Evolutionary conservation across 495 filamentous ascomycete genomes (phyloP).

Genomic region (Xylaria cubensis): DNA sequence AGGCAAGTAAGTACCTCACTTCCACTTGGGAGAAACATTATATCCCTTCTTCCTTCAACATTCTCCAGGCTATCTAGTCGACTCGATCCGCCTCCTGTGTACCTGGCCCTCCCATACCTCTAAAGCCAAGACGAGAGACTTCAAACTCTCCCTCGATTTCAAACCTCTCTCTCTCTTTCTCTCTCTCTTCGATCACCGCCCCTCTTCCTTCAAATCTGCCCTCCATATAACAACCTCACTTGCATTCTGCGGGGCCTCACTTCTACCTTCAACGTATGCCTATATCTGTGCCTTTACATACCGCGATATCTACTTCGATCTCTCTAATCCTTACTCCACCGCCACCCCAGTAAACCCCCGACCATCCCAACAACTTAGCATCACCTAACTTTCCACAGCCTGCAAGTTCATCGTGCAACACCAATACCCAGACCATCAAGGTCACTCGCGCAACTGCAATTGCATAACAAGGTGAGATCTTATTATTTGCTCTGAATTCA

Average conservation of each 20-base stretch:
- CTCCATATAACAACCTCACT: neutral
- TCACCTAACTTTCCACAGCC: conserved; percentile 9
- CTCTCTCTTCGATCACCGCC: neutral
- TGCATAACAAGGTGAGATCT: neutral
- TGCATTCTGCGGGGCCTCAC: neutral
- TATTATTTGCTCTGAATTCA: neutral
- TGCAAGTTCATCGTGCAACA: neutral
- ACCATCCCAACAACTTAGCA: neutral
- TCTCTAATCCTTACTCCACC: neutral
- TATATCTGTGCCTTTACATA: neutral
- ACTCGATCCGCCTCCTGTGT: neutral
- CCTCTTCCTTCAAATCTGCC: neutral
- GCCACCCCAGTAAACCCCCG: neutral
- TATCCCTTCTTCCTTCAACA: neutral
- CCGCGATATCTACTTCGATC: neutral
- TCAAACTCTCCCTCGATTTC: neutral
- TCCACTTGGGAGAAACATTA: neutral
- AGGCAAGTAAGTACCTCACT: conserved; percentile 2
- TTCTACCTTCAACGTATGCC: neutral
- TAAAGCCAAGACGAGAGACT: neutral
- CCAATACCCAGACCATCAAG: no score
- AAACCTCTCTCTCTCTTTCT: neutral
- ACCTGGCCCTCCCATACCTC: no score
- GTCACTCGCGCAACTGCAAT: neutral
- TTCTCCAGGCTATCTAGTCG: neutral